Percentiles rank a stretch among this genome's conserved stretches.
phyloP scores from a whole-genome alignment of 2,329 filamentous ascomycete genomes.

The Ophiostoma fasciatum region DNA sequence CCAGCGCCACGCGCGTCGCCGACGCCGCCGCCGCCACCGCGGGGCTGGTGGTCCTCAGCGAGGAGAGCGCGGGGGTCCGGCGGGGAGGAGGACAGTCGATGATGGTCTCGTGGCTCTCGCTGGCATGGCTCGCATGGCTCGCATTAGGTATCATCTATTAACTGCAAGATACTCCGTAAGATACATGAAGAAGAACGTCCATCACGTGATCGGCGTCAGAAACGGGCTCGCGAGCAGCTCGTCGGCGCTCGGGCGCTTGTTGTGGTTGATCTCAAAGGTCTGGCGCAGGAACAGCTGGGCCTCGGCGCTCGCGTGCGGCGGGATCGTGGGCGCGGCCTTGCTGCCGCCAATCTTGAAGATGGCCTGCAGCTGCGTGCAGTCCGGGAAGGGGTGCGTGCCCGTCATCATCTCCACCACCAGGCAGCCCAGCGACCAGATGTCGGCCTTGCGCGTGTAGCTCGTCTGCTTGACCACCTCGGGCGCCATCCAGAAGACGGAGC shows the following conservation, averaged over 20 bases:
- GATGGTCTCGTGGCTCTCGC: too few relatives aligned
- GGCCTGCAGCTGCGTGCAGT: conserved; percentile 91
- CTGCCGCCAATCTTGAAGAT: conserved; percentile 96
- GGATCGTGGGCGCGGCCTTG: conserved; percentile 75
- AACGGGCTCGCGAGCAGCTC: conserved; percentile 78
- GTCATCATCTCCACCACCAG: conserved; percentile 99
- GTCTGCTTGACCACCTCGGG: conserved; percentile 97
- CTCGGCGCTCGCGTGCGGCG: conserved; percentile 71
- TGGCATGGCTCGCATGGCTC: too few relatives aligned
- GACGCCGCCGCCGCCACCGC: conserved; percentile 34
- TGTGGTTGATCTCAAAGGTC: conserved; percentile 94
- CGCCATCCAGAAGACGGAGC: conserved; percentile 99
- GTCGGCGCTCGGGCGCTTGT: conserved; percentile 80
- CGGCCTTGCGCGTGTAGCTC: conserved; percentile 92
- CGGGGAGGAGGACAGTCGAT: too few relatives aligned
- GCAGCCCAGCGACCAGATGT: conserved; percentile 96
- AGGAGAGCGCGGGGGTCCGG: neutral
- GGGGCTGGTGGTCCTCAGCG: conserved; percentile 17
- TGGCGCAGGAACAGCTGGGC: conserved; percentile 69
- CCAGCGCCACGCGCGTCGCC: conserved; percentile 35
- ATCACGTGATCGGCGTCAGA: conserved; percentile 49
- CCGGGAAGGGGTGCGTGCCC: conserved; percentile 87
- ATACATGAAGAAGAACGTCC: too few relatives aligned
- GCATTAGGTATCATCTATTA: too few relatives aligned
- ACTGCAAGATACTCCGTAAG: too few relatives aligned